These are phyloP conservation scores for Neonectria magnoliae DNA, from an alignment of 2,329 filamentous ascomycete species.

Conservation along the genomic window DNA sequence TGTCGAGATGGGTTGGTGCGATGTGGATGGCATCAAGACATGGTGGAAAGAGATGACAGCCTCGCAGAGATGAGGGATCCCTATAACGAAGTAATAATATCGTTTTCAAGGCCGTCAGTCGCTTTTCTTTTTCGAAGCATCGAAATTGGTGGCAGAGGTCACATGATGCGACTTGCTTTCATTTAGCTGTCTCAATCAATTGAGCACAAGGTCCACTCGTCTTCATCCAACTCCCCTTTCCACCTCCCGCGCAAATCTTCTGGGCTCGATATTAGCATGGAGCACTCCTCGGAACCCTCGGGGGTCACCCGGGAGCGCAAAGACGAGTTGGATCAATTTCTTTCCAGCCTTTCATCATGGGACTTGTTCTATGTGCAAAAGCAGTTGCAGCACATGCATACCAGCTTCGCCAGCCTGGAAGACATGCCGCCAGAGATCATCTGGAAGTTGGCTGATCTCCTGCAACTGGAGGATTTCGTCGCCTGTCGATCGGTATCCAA, in stretches of 20 bases:
- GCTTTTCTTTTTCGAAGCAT: neutral
- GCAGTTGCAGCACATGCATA: conserved; percentile 22
- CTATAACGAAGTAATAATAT: neutral
- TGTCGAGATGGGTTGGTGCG: conserved; percentile 59
- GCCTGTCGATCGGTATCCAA: conserved; percentile 40
- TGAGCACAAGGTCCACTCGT: neutral
- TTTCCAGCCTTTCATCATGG: conserved; percentile 40
- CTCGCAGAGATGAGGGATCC: neutral
- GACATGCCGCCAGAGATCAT: conserved; percentile 45
- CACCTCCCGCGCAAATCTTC: neutral
- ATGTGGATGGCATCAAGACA: conserved; percentile 54
- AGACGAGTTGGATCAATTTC: conserved; percentile 36
- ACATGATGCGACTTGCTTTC: neutral
- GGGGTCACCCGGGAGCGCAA: conserved; percentile 7
- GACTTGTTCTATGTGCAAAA: conserved; percentile 43
- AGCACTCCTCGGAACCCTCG: neutral
- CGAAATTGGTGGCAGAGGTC: neutral
- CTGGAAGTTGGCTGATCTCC: conserved; percentile 32
- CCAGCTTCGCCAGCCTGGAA: conserved; percentile 37
- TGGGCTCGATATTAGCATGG: neutral
- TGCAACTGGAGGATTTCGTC: conserved; percentile 40
- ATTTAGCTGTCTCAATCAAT: neutral
- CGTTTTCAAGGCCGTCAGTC: neutral
- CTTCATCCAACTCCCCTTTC: neutral
- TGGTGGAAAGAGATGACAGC: conserved; percentile 55